Evolutionary conservation across 2,329 filamentous ascomycete species (phyloP), one percentile per base, ranked within the genome.

Genomic region (Penicillium freii): DNA sequence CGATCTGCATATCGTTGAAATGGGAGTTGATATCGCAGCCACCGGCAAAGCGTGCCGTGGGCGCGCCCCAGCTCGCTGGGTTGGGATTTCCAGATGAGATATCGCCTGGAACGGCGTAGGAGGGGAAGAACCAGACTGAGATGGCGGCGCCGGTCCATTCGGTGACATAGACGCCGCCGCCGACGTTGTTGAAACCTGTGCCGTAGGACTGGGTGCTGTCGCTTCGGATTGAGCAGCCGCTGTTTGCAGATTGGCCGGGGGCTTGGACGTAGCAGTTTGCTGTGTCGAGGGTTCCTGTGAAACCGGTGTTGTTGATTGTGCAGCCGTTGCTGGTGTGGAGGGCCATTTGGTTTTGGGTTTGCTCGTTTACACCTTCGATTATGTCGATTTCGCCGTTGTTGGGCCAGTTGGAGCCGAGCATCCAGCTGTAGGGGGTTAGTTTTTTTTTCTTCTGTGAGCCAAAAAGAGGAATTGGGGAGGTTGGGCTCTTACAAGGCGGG

Each of bases 121-220:
- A 87, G 0, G 87, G 80, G 76, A 96, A 97, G 81, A 91, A 93
- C 84, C 87, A 97, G 62, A 96, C 81, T 40, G 82, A 82, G 73
- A 97, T 94, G 61, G 80, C 80, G 0, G 82, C 71, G 31, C 82
- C 81, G 2, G 88, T 91, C 90, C 92, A 96, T 73, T 92, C 86
- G 55, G 87, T 84, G 34, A 85, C 88, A 67, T 89, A 92, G 45
- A 92, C 80, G 39, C 89, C 90, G 25, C 89, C 89, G 10, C 82
- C 81, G 33, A 75, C 81, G 25, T 77, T 77, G 74, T 94, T 94
- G 80, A 95, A 92, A 7, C 82, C 84, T 27, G 83, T 77, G 15
- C 89, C 89, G 64, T 86, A 90, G 63, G 82, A 84, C 42, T 64
- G 53, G 44, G 78, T 71, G 49, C 80, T 79, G 65, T 74, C 66